phyloP scores from a whole-genome alignment of 495 filamentous ascomycete genomes.

The Penicillium angulare region DNA sequence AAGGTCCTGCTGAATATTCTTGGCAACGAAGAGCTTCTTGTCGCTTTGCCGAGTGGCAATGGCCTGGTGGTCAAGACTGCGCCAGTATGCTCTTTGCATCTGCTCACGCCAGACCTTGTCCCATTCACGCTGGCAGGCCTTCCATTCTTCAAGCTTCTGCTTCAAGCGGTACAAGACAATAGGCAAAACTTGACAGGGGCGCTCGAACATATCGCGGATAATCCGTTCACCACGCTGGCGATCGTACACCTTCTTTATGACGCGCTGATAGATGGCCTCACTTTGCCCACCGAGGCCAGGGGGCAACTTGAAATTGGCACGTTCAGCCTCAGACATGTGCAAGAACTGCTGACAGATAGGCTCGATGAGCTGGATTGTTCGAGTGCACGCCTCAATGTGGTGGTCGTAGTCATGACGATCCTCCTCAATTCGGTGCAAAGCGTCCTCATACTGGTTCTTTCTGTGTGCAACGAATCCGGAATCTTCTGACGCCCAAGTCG shows the following conservation, averaged over 20 bases:
- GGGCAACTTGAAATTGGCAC: conserved; percentile 70
- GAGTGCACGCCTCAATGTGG: conserved; percentile 89
- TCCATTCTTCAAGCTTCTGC: conserved; percentile 95
- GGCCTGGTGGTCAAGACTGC: conserved; percentile 93
- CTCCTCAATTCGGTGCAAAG: conserved; percentile 92
- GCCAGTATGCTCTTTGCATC: conserved; percentile 88
- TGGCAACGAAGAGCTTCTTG: conserved; percentile 85
- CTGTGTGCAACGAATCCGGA: conserved; percentile 96
- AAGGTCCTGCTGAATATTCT: conserved; percentile 81
- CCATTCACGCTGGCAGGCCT: conserved; percentile 94
- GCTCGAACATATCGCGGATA: conserved; percentile 74
- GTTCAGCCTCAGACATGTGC: conserved; percentile 67
- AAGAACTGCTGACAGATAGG: conserved; percentile 88
- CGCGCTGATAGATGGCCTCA: conserved; percentile 91
- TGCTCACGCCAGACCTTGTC: conserved; percentile 98
- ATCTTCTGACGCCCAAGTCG: conserved; percentile 98
- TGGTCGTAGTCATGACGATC: conserved; percentile 99
- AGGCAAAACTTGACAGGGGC: conserved; percentile 80
- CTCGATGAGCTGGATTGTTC: conserved; percentile 92
- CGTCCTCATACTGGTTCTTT: conserved; percentile 93
- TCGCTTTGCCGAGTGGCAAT: conserved; percentile 79
- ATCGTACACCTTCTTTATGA: conserved; percentile 98
- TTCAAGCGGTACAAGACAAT: conserved; percentile 84
- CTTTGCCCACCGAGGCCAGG: conserved; percentile 87
- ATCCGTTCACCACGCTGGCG: conserved; percentile 77